Conservation (phyloP, 805 yeast species). For the Lipomyces yamadae region DNA sequence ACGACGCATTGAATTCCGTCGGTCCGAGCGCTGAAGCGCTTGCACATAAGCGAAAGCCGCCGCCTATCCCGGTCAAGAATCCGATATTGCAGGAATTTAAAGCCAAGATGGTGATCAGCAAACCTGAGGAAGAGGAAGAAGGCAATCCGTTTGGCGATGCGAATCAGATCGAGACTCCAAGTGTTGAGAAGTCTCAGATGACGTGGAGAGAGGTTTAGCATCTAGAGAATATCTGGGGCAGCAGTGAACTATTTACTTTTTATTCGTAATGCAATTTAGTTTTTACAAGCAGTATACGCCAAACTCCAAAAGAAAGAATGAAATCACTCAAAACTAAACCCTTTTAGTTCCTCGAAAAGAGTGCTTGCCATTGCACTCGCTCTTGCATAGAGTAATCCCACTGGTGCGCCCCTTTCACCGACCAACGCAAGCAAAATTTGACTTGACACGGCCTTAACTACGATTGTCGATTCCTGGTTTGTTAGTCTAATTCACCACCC, state of each 20-base stretch:
- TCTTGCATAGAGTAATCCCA: conserved; percentile 40
- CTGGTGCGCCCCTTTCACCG: conserved; percentile 42
- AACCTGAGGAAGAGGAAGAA: conserved; percentile 40
- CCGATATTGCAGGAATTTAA: conserved; percentile 31
- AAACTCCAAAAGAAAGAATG: background rate
- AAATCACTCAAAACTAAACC: conserved; percentile 32
- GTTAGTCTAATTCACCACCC: conserved; percentile 16
- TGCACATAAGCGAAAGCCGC: conserved; percentile 38
- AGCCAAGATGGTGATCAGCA: conserved; percentile 25
- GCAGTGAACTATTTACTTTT: background rate
- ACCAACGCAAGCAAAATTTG: conserved; percentile 39
- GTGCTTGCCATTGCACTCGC: conserved; percentile 39
- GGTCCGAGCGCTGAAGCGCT: conserved; percentile 31
- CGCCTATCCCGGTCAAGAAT: conserved; percentile 39
- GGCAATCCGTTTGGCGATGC: conserved; percentile 59
- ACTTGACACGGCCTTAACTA: conserved; percentile 20
- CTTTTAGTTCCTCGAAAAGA: conserved; percentile 39
- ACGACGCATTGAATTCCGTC: conserved; percentile 9
- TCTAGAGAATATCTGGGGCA: too few species aligned
- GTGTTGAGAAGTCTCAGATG: conserved; percentile 25
- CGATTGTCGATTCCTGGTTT: conserved; percentile 32
- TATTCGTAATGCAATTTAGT: background rate
- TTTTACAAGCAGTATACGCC: background rate
- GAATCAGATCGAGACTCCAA: conserved; percentile 43
- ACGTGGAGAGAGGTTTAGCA: conserved; percentile 27